Conservation (phyloP, 2,329 filamentous ascomycete species). For the Aspergillus bombycis region DNA sequence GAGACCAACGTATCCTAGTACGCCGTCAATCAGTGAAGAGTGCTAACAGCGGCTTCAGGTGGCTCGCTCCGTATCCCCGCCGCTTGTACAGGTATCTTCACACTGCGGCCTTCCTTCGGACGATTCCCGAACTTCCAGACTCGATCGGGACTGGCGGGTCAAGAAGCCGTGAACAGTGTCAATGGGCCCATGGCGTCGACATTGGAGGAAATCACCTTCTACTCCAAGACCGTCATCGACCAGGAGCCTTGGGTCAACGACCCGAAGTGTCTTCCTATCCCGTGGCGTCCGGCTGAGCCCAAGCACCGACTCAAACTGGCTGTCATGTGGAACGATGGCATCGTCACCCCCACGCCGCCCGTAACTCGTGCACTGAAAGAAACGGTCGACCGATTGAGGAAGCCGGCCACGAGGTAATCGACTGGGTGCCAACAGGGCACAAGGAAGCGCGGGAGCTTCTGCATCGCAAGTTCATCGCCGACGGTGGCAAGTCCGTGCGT, state of each 20-base stretch:
- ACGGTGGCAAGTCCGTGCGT: constrained; percentile 52
- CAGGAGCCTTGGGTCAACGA: constrained; percentile 60
- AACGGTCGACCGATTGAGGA: constrained; percentile 57
- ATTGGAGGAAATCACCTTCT: constrained; percentile 59
- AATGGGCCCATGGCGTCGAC: constrained; percentile 65
- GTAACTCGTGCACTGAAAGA: constrained; percentile 59
- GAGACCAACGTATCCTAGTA: not conserved
- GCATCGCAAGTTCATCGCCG: constrained; percentile 47
- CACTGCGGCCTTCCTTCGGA: constrained; percentile 45
- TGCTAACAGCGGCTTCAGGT: constrained; percentile 15
- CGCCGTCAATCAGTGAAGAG: accelerated
- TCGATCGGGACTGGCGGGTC: constrained; percentile 63
- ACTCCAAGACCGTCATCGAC: constrained; percentile 55
- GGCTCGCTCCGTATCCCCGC: constrained; percentile 46
- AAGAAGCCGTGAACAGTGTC: constrained; percentile 66
- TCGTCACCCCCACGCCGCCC: constrained; percentile 66
- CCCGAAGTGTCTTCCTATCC: constrained; percentile 61
- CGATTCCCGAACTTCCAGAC: constrained; percentile 40
- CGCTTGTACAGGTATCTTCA: constrained; percentile 43
- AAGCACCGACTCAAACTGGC: constrained; percentile 54
- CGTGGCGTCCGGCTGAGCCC: constrained; percentile 48
- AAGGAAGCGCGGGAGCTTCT: constrained; percentile 3
- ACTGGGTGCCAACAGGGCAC: constrained; percentile 31
- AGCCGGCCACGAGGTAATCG: constrained; percentile 51
- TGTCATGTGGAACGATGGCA: constrained; percentile 63